Evolutionary conservation across 139 green algal genomes (phyloP), one percentile per base, ranked within the genome.

Genomic region (Tetraselmis chui): DNA sequence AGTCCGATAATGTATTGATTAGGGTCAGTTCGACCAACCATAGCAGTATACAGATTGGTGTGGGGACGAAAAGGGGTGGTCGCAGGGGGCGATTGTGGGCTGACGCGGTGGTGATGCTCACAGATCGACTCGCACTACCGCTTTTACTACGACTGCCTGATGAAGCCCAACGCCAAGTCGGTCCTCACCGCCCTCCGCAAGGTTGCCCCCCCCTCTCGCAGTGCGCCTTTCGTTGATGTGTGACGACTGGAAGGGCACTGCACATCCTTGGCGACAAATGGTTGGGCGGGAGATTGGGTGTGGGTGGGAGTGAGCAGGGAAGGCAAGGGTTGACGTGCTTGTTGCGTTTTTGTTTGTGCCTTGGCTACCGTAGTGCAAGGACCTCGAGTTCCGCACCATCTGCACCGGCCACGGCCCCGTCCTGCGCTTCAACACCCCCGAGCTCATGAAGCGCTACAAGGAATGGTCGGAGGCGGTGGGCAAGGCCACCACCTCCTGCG

Each of bases 101-200:
- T n/a, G n/a, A n/a, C n/a, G n/a, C n/a, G n/a, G 75, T 78, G 75
- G 18, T 5, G 29, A 59, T 92, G 30, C n/a, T 5, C 45, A 1
- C 30, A 76, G 59, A 18, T 92, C 59, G 79, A 89, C 77, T 83
- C 87, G 1, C 93, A 97, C 87, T 95, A 89, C 85, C 89, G 92
- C 18, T 99, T 98, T 87, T 99, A 99, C 86, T 99, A 98, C 83
- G 94, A 99, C 83, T 99, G 96, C 91, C 88, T 99, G 45, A 99
- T 99, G 96, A 89, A 90, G 75, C 96, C 96, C 81, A 99, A 98
- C 88, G 91, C 96, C 29, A 93, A 93, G 84, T 94, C 88, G 1
- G 96, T 99, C 75, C 89, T 93, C 67, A 97, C 93, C 0, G 96
- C 96, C 1, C 87, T 99, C 75, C 89, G 92, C 79, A 98, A 98